Base-by-base conservation (phyloP, 2,329 filamentous ascomycete genomes). In the Aspergillus brunneoviolaceus region DNA sequence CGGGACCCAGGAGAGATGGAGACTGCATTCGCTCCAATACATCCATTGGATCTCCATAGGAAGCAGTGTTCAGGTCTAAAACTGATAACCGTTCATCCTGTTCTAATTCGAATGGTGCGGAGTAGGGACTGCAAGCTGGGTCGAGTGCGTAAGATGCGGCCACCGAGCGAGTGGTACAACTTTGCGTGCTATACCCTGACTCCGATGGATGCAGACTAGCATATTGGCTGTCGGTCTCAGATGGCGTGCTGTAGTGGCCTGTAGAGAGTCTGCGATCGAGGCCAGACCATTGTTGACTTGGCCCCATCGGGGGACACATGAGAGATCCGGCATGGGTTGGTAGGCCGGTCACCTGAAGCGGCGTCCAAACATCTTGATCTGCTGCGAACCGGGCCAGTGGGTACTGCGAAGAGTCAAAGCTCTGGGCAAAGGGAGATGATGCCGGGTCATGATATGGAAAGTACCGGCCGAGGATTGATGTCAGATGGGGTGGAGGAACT, bases 1-100 rank as follows among this genome's bases (percentile, higher is more conserved):
- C 61, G 21, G 63, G 58, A 68, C 85, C 87, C 57, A 85, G 76
- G 29, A 79, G 70, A 61, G 87, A 87, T 6, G 84, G 77, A 16
- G 81, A 79, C 1, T 80, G 80, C 1, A 88, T 45, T 9, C 60
- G 54, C 9, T 66, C 62, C 9, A 73, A 5, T 76, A 75, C 33
- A 84, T 77, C 61, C 11, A 59, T 55, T 12, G 58, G 16, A 7
- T 65, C 63, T 10, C 50, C 49, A 60, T 58, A 29, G 25, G 50
- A 54, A 3, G 55, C 52, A 23, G 58, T 58, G 9, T 59, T 49
- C 23, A 64, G 63, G 49, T 71, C 69, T 52, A 69, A 63, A 6
- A 57, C 58, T 2, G 66, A 51, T 10, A 59, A 45, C 2, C 60
- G 55, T 16, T 71, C 68, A 4, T 64, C 66, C 23, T 64, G 64